Evolutionary conservation across 768 basidiomycete species (phyloP).

Genomic region (Erythrobasidium yunnanense): DNA sequence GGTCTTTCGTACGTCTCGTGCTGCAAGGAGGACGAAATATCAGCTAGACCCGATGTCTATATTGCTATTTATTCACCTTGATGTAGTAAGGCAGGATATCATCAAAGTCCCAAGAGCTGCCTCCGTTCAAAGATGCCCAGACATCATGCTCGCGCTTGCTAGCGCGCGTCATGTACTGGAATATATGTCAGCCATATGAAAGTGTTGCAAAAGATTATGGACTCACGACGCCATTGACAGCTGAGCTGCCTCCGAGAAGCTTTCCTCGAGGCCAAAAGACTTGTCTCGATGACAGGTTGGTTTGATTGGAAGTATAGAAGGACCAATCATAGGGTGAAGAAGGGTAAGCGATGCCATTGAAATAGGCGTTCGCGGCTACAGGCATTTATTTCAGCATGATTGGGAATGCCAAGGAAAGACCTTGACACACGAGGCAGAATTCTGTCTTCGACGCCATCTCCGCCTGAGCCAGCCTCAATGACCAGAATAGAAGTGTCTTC

Average conservation of each 20-base stretch:
- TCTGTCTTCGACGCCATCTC: constrained; percentile 29
- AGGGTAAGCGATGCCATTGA: constrained; percentile 26
- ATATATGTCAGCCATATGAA: neutral
- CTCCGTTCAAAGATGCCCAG: constrained; percentile 33
- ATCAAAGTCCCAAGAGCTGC: constrained; percentile 37
- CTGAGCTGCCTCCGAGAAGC: constrained; percentile 37
- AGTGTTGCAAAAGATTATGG: neutral
- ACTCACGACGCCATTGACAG: constrained; percentile 36
- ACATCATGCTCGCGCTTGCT: constrained; percentile 35
- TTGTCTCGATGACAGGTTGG: constrained; percentile 23
- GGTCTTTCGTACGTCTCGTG: constrained; percentile 44
- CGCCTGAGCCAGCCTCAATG: constrained; percentile 40
- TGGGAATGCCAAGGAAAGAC: neutral
- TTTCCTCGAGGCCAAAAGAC: constrained; percentile 39
- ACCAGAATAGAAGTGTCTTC: constrained; percentile 31
- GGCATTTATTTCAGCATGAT: neutral
- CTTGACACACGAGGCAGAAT: constrained; percentile 26
- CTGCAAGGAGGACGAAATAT: too few relatives aligned
- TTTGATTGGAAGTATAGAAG: constrained; percentile 34
- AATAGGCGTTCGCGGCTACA: constrained; percentile 23
- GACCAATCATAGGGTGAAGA: constrained; percentile 36
- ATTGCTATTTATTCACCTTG: constrained; percentile 34
- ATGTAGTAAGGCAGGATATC: constrained; percentile 30
- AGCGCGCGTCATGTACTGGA: constrained; percentile 32
- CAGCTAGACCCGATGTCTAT: too few relatives aligned